A percentile compares a stretch with the other conserved stretches of the same genome.
These are phyloP conservation scores for Nothophaeocryptopus gaeumannii DNA, from an alignment of 2,329 filamentous ascomycete genomes.

Conservation along the genomic window DNA sequence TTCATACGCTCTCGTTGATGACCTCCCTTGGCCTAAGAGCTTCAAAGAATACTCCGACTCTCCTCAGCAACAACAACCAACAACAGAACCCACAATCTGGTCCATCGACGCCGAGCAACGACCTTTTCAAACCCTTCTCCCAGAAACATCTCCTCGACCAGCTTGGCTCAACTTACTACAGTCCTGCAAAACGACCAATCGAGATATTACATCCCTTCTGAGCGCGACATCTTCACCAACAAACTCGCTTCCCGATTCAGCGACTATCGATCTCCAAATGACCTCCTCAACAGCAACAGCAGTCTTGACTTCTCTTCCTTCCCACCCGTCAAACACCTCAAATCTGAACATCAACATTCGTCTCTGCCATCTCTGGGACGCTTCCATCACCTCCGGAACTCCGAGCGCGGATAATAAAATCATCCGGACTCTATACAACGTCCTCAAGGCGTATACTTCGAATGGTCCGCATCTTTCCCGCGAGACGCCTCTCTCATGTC, in stretches of 20 bases:
- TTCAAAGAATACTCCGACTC: neutral
- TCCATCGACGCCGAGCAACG: no score
- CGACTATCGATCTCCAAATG: neutral
- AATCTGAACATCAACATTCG: constrained; percentile 3
- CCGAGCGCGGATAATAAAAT: constrained; percentile 5
- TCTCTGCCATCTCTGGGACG: constrained; percentile 1
- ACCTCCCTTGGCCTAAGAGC: neutral
- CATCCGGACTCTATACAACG: constrained; percentile 1
- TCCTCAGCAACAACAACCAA: no score
- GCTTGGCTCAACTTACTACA: constrained; percentile 5
- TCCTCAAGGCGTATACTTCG: constrained; percentile 1
- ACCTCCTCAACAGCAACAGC: constrained; percentile 4
- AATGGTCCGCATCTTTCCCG: constrained; percentile 7
- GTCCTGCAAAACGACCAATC: constrained; percentile 2
- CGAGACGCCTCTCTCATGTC: neutral
- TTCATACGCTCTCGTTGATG: neutral
- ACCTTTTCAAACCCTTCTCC: neutral
- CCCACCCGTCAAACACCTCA: neutral
- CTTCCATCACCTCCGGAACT: neutral
- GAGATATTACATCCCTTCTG: neutral
- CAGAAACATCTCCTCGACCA: neutral
- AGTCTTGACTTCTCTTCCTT: neutral
- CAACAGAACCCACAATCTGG: no score
- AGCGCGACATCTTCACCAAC: neutral
- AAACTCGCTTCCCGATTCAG: neutral